Evolutionary conservation across 2,329 filamentous ascomycete species (phyloP).

Genomic region (Aspergillus ustus): DNA sequence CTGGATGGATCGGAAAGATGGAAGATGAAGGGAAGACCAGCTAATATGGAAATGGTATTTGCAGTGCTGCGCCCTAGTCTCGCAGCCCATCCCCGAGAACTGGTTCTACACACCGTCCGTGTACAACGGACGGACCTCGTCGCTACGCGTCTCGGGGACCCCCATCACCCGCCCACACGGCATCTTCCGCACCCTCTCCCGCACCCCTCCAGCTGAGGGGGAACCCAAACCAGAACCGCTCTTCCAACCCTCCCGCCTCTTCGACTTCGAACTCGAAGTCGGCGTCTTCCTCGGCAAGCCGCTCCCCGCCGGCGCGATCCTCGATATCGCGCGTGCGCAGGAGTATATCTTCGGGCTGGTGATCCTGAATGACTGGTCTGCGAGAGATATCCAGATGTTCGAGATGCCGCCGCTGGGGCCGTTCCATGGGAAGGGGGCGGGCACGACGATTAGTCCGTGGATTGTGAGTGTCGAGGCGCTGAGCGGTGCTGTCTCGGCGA

Average conservation of each 20-base stretch:
- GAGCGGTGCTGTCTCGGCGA: not conserved
- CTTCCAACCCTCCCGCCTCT: slow-evolving; percentile 44
- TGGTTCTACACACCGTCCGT: slow-evolving; percentile 21
- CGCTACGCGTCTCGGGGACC: slow-evolving; percentile 15
- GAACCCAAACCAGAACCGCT: not conserved
- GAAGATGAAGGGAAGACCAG: no score
- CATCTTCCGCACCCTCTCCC: not conserved
- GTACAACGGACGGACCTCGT: slow-evolving; percentile 25
- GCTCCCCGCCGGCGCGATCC: slow-evolving; percentile 41
- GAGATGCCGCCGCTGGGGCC: slow-evolving; percentile 66
- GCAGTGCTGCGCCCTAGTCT: slow-evolving; percentile 18
- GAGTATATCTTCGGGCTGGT: slow-evolving; percentile 68
- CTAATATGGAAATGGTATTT: not conserved
- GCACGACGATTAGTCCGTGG: slow-evolving; percentile 64
- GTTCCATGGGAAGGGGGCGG: slow-evolving; percentile 64
- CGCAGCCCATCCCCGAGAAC: slow-evolving; percentile 3
- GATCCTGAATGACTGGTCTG: slow-evolving; percentile 64
- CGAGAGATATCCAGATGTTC: slow-evolving; percentile 63
- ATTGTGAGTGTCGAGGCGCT: slow-evolving; percentile 63
- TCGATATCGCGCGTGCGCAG: slow-evolving; percentile 48
- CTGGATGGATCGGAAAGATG: no score
- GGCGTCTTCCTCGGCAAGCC: slow-evolving; percentile 51
- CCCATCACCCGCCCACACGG: slow-evolving; percentile 22
- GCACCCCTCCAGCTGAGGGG: not conserved
- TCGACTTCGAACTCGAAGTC: slow-evolving; percentile 58